Percentiles rank a stretch among this genome's conserved stretches.
Evolutionary conservation across 257 asterid species (phyloP).

Genomic region (Solanum etuberosum): DNA sequence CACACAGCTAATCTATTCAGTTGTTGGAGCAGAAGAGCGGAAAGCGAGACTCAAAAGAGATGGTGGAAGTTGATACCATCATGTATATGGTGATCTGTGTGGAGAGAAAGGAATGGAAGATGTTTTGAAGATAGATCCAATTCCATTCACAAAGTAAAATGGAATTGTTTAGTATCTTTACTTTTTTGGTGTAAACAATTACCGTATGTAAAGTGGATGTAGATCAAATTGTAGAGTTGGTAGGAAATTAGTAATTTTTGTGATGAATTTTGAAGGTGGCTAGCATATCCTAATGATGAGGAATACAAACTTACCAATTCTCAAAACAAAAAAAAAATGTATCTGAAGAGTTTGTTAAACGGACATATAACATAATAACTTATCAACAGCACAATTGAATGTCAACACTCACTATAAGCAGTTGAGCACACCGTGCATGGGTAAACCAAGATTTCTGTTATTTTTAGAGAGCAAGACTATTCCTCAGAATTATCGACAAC

Average conservation of each 20-base stretch:
- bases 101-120: background rate
- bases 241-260: background rate
- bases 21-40: background rate
- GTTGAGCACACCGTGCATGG: background rate
- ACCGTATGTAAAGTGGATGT: background rate
- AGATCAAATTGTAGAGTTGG: background rate
- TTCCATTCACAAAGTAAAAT: background rate
- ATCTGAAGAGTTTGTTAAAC: background rate
- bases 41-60: background rate
- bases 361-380: background rate
- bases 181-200: background rate
- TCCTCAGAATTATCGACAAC: background rate
- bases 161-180: background rate
- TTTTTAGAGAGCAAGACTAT: background rate
- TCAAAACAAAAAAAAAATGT: no score
- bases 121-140: background rate
- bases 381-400: background rate
- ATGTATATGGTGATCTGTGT: background rate
- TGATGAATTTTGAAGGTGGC: background rate
- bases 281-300: no score
- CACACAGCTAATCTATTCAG: background rate
- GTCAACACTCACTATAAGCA: background rate
- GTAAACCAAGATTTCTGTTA: background rate
- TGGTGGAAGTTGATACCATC: background rate
- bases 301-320: no score